phyloP scores from a whole-genome alignment of 1,284 basidiomycete species.

The Boletellus sp. region DNA sequence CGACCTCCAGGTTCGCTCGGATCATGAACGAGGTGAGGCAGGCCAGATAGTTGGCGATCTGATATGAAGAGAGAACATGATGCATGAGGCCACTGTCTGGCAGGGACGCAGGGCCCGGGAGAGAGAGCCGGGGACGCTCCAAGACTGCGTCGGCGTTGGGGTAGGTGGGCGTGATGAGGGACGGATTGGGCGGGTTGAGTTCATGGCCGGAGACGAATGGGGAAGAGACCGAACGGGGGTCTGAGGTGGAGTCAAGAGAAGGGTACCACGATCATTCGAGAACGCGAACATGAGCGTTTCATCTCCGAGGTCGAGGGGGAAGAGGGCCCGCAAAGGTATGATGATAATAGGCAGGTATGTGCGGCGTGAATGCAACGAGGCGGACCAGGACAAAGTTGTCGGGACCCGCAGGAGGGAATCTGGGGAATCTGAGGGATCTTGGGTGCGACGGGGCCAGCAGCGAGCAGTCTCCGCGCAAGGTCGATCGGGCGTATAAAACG shows the following conservation, averaged over 20 bases:
- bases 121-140: neutral
- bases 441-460: no score
- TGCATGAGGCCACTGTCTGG: slow-evolving; percentile 24
- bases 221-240: neutral
- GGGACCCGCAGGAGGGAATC: slow-evolving; percentile 13
- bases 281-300: slow-evolving; percentile 33
- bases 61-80: slow-evolving; percentile 31
- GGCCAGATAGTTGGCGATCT: slow-evolving; percentile 27
- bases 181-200: neutral
- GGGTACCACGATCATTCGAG: slow-evolving; percentile 28
- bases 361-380: slow-evolving; percentile 29
- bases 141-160: slow-evolving; percentile 12
- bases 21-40: slow-evolving; percentile 32
- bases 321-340: slow-evolving; percentile 18
- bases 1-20: slow-evolving; percentile 15
- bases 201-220: slow-evolving; percentile 23
- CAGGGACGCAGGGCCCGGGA: neutral
- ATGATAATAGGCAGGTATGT: slow-evolving; percentile 24
- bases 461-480: neutral
- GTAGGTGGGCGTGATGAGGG: slow-evolving; percentile 6
- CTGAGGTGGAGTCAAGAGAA: slow-evolving; percentile 12
- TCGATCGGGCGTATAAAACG: slow-evolving; percentile 32
- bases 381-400: slow-evolving; percentile 23
- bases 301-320: slow-evolving; percentile 32
- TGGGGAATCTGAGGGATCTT: slow-evolving; percentile 14